These are phyloP conservation scores for Phytophthora chlamydospora DNA, from an alignment of 352 stramenopile genomes.

Conservation along the genomic window DNA sequence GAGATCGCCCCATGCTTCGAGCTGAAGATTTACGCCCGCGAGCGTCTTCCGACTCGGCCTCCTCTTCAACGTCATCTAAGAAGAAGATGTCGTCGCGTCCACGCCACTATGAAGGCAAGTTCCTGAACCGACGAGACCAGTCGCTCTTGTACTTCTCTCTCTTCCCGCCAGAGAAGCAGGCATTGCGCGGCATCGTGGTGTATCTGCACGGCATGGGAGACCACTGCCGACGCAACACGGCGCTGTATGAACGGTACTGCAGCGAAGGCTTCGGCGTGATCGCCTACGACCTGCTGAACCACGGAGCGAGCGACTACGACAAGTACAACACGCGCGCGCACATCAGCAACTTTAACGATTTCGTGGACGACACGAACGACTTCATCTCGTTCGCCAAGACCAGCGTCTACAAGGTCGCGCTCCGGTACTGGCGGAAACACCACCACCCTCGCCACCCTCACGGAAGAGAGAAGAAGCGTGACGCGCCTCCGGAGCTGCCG, in stretches of 20 bases:
- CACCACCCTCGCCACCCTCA: conserved; percentile 38
- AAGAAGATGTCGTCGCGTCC: conserved; percentile 23
- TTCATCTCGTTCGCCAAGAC: conserved; percentile 48
- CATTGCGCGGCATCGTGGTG: conserved; percentile 56
- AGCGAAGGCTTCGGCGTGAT: conserved; percentile 58
- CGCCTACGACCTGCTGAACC: conserved; percentile 60
- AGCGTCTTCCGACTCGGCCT: conserved; percentile 25
- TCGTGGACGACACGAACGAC: conserved; percentile 55
- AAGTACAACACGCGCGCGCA: conserved; percentile 42
- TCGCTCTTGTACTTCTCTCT: conserved; percentile 62
- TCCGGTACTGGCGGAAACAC: conserved; percentile 42
- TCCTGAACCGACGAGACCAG: conserved; percentile 54
- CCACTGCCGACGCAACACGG: conserved; percentile 56
- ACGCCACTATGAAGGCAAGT: conserved; percentile 48
- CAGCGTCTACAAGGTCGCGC: conserved; percentile 35
- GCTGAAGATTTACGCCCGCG: conserved; percentile 20
- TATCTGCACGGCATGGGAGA: conserved; percentile 71
- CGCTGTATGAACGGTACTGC: conserved; percentile 56
- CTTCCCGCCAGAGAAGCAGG: conserved; percentile 45
- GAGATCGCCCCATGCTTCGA: background rate
- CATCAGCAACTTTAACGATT: conserved; percentile 41
- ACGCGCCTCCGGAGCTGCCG: conserved; percentile 31
- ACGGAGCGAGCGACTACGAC: conserved; percentile 47
- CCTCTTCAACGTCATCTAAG: conserved; percentile 5
- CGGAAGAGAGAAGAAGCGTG: conserved; percentile 24